Percentiles rank a stretch among this genome's conserved stretches.
phyloP scores from a whole-genome alignment of 164 flowering plant species.

The Macadamia tetraphylla region DNA sequence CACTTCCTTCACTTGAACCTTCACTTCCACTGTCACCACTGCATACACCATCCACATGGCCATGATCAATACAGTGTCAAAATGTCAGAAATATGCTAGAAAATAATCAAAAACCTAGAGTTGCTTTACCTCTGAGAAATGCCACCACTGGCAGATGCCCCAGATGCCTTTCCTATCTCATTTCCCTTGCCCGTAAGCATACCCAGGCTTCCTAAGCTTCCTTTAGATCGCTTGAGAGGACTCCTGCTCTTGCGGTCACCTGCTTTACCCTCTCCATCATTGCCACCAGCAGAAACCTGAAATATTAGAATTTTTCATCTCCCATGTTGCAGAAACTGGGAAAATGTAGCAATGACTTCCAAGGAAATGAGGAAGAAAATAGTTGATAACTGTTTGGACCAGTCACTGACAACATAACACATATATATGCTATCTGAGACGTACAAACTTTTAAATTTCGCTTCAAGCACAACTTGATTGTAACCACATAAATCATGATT shows the following conservation, averaged over 20 bases:
- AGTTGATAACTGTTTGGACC: not conserved
- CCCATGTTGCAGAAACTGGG: not conserved
- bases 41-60: constrained; percentile 8
- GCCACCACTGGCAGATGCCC: constrained; percentile 24
- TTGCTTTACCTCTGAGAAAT: constrained; percentile 22
- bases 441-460: not conserved
- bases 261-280: constrained; percentile 22
- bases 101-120: not conserved
- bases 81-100: not conserved
- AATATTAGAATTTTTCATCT: constrained; percentile 2
- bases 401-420: not conserved
- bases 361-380: not conserved
- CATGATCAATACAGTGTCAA: constrained; percentile 5
- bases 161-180: constrained; percentile 37
- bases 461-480: not conserved
- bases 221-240: constrained; percentile 31
- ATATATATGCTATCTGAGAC: not conserved
- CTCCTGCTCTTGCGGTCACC: constrained; percentile 20
- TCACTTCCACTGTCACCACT: constrained; percentile 28
- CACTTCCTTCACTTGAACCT: constrained; percentile 34
- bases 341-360: not conserved
- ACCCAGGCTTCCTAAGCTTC: constrained; percentile 45
- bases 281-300: constrained; percentile 21
- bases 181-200: constrained; percentile 42
- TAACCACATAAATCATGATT: not conserved